Conservation (phyloP, 164 flowering plant species). For the Magnolia officinalis region DNA sequence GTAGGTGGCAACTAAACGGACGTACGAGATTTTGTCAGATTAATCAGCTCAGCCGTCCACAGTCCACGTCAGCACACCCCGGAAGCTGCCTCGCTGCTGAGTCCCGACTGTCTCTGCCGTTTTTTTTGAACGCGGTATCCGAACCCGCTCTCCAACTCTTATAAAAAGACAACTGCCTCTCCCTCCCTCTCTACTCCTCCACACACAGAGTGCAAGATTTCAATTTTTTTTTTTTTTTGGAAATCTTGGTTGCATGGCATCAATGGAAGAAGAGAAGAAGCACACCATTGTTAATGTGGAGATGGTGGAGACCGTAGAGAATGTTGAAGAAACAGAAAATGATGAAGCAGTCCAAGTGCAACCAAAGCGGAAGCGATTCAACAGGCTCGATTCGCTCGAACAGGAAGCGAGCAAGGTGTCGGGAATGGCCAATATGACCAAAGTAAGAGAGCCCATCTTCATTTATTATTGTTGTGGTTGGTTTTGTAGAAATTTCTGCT, state of each 20-base stretch:
- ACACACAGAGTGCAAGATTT: no score
- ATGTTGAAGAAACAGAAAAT: background rate
- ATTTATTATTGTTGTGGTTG: background rate
- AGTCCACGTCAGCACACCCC: background rate
- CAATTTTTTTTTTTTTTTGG: no score
- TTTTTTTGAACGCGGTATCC: background rate
- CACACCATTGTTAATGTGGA: constrained; percentile 1
- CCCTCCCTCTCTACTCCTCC: background rate
- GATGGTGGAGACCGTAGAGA: background rate
- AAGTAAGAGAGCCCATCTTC: background rate
- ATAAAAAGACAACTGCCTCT: background rate
- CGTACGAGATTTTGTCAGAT: no score
- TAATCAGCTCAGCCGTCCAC: no score
- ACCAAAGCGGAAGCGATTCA: background rate
- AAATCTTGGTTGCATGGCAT: background rate
- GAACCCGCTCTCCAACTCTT: background rate
- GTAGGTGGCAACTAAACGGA: no score
- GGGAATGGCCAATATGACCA: background rate
- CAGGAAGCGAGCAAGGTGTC: background rate
- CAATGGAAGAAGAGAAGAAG: constrained; percentile 1
- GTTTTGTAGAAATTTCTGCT: background rate
- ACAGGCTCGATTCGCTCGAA: background rate
- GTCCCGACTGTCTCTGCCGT: background rate
- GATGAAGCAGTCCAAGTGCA: background rate
- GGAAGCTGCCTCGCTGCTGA: background rate